These are phyloP conservation scores for Hypoxylon lienhwacheense DNA, from an alignment of 495 filamentous ascomycete species.

Conservation along the genomic window DNA sequence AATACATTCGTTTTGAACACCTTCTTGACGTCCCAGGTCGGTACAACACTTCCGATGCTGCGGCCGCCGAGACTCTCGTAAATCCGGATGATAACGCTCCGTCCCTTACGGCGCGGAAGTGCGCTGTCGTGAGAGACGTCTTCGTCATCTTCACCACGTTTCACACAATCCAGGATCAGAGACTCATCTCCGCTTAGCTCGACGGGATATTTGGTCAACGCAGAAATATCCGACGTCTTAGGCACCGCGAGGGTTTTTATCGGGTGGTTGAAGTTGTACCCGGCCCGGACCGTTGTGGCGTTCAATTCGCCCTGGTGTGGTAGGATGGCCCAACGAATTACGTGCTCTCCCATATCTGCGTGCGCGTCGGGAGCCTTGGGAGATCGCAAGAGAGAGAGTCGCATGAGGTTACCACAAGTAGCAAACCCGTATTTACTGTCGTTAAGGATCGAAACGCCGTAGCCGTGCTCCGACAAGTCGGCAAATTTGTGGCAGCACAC, in stretches of 20 bases:
- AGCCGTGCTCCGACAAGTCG: conserved; percentile 89
- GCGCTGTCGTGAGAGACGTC: conserved; percentile 73
- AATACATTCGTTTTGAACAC: conserved; percentile 80
- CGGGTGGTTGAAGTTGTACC: conserved; percentile 87
- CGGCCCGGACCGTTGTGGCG: conserved; percentile 74
- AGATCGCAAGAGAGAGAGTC: conserved; percentile 81
- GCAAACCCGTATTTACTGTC: conserved; percentile 98
- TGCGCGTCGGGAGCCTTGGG: conserved; percentile 97
- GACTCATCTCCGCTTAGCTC: conserved; percentile 59
- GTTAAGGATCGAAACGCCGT: conserved; percentile 92
- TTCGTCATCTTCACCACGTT: conserved; percentile 94
- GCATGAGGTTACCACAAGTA: conserved; percentile 87
- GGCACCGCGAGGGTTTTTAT: conserved; percentile 55
- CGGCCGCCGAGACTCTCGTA: conserved; percentile 92
- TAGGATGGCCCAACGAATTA: conserved; percentile 87
- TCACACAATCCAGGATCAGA: conserved; percentile 79
- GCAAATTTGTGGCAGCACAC: conserved; percentile 98
- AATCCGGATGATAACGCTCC: conserved; percentile 77
- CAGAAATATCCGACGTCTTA: conserved; percentile 36
- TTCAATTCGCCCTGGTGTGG: conserved; percentile 76
- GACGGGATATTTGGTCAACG: conserved; percentile 51
- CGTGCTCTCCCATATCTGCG: conserved; percentile 93
- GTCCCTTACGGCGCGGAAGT: conserved; percentile 67
- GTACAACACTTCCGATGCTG: conserved; percentile 65
- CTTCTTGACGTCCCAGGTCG: conserved; percentile 67